Base-by-base conservation (phyloP, 2,329 filamentous ascomycete genomes). In the Sordariomycetes sp. region DNA sequence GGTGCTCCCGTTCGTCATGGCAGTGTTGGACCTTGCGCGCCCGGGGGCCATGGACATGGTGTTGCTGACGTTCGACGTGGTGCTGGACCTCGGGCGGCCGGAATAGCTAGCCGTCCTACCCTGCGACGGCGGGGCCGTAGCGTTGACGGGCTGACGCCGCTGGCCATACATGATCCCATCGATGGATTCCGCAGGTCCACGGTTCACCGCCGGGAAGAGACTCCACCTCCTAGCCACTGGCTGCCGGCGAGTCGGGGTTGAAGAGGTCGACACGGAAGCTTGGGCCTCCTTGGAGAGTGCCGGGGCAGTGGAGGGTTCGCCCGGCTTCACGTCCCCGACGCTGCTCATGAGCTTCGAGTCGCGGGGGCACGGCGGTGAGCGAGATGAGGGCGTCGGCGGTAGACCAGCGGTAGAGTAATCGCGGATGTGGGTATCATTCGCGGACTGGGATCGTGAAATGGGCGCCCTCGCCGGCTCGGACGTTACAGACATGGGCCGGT, bases 381-480 rank as follows among this genome's bases (percentile, higher is more conserved):
- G 48, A 15, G 32, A 25, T 6, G 36, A 48, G 10, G 55, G 55
- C 10, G 55, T 51, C 10, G 55, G 55, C 20, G 55, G 55, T 52
- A 56, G 25, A 20, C 55, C 42, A 6, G 55, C 55, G 10, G 55
- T 56, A 20, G 35, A 28, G 25, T 56, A 56, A 28, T 56, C 55
- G 20, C 55, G 55, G 20, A 22, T 32, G 34, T 32, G 48, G n/a
- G 20, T 17, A 4, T 39, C 55, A 20, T 42, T 52, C 13, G 42
- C 7, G 15, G 55, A 56, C 35, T 52, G 45, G n/a, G 55, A 36
- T 24, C 55, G 34, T 20, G 45, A 24, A 12, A 56, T 17, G 28
- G 50, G n/a, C 22, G 32, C 25, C 25, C 28, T 35, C n/a, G 25
- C 5, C 25, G 48, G 32, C 34, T 56, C 55, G 28, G 48, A 7